These are phyloP conservation scores for Gossypium bickii DNA, from an alignment of 345 rosid genomes.

Conservation along the genomic window DNA sequence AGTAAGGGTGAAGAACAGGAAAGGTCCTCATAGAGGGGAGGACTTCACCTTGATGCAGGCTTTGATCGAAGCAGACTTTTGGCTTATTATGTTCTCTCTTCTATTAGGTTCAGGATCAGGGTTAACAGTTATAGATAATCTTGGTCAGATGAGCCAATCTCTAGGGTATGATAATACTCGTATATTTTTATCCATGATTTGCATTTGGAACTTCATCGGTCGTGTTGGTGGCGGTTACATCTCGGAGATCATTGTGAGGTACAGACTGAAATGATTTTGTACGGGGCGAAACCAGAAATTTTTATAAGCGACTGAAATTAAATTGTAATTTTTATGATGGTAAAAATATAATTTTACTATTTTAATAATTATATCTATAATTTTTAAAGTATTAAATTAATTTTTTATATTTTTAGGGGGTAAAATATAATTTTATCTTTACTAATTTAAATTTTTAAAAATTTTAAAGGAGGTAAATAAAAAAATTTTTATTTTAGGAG, in stretches of 20 bases:
- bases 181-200: slow-evolving; percentile 87
- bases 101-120: slow-evolving; percentile 95
- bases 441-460: no score
- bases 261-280: slow-evolving; percentile 7
- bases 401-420: no score
- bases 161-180: slow-evolving; percentile 75
- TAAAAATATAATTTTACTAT: no score
- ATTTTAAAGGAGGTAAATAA: no score
- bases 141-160: slow-evolving; percentile 96
- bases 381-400: no score
- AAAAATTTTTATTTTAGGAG: no score
- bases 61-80: slow-evolving; percentile 80
- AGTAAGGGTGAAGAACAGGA: slow-evolving; percentile 65
- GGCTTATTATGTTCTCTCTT: slow-evolving; percentile 85
- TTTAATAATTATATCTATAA: no score
- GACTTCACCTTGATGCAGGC: slow-evolving; percentile 87
- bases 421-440: no score
- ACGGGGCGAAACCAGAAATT: no score
- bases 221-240: slow-evolving; percentile 85
- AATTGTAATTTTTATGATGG: no score
- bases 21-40: slow-evolving; percentile 86
- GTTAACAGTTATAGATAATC: slow-evolving; percentile 87
- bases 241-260: slow-evolving; percentile 90
- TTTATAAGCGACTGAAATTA: no score
- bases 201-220: slow-evolving; percentile 97